Base-by-base conservation (phyloP, 2,329 filamentous ascomycete genomes). In the Sporothrix pallida region DNA sequence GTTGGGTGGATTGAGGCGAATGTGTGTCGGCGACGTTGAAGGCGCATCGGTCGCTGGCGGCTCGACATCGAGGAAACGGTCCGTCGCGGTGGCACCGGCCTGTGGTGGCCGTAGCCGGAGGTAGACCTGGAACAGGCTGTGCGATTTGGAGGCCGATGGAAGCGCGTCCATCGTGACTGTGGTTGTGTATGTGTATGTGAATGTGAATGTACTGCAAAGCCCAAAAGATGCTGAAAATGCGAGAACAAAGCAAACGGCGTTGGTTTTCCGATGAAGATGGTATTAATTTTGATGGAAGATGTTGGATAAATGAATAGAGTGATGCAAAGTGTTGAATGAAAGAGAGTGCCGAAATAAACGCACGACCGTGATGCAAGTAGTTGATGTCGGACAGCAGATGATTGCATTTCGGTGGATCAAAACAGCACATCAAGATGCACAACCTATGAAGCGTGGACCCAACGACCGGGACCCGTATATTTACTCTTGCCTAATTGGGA, bases 101-200 rank as follows among this genome's bases (percentile, higher is more conserved):
- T 84, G 84, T 3, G 91, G 87, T n/a, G 92, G 92, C 17, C 92
- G 91, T 68, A 98, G 85, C 68, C 95, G 93, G 56, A 98, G 87
- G 80, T 93, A 98, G 73, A 98, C 95, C 83, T 98, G 92, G 81
- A 98, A 98, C 52, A 98, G 89, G 75, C 88, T 89, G 74, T 80
- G 78, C 42, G 79, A 77, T 79, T 77, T 83, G n/a, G 78, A 76
- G 15, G 76, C 70, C 23, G 75, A 72, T 46, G 73, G 65, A 63
- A 63, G 26, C 10, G 72, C 58, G 74, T 85, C 83, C 84, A 85
- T 86, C 46, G 65, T 56, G 71, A 44, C n/a, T 31, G 13, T 17
- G 31, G 7, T 37, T 37, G 31, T 37, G 31, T 37, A 37, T 37
- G 31, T 37, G 31, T 6, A 37, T 37, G 31, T 37, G 31, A 37